Evolutionary conservation across 2,329 filamentous ascomycete species (phyloP), one percentile per base, ranked within the genome.

Genomic region (Diplocarpon rosae): DNA sequence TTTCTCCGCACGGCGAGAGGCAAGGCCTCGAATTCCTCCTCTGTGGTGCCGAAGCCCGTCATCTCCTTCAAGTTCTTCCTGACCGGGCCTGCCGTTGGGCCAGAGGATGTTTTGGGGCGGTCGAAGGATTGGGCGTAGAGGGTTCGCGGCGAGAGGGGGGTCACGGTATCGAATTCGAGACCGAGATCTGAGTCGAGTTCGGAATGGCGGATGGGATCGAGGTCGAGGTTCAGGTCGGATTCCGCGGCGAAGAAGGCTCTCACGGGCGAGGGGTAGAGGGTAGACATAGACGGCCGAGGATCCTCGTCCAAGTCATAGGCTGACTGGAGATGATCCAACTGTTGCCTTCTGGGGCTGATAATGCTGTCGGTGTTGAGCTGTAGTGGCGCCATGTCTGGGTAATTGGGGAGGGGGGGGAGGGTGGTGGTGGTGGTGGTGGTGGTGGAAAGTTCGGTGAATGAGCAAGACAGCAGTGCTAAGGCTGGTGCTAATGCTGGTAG

Each of bases 1-100:
- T 73, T 73, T 58, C 68, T 65, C 51, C 68, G 65, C 16, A 73
- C 67, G n/a, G 69, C 69, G 37, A 69, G 51, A 8, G 70, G 70
- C 44, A 73, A 60, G 32, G 68, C 65, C 52, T 72, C 68, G 54
- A 71, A 73, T 53, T 72, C 70, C 48, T 71, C 69, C 38, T 65
- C 62, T 1, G 69, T 60, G 11, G 58, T 57, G 6, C 48, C 48
- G 32, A 55, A 58, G 3, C 58, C 58, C 7, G 55, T 58, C 38
- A 60, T 56, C 15, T 58, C 53, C 46, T 55, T 57, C 51, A 60
- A 55, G 31, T 59, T 56, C 44, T 61, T 63, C 38, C 51, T 47
- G 31, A 50, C 53, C 32, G 51, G 40, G 38, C 49, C 36, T 29
- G 44, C 44, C 11, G 55, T 53, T 12, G 55, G 46, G 28, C 50